phyloP scores from a whole-genome alignment of 306 rosid species.

The Potentilla sterilis region DNA sequence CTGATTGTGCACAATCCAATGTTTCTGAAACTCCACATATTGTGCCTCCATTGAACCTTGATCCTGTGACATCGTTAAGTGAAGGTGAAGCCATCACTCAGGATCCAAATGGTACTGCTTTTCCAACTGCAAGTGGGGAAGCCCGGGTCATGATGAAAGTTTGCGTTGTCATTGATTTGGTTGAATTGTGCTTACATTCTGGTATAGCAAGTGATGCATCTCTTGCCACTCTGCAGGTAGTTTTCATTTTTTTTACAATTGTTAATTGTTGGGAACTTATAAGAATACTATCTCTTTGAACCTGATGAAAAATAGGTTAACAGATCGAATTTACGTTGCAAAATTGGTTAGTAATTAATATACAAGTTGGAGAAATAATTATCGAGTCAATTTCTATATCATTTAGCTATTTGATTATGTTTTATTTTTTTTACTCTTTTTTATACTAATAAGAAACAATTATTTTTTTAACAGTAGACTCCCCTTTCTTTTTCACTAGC shows the following conservation, averaged over 20 bases:
- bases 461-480: background rate
- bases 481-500: background rate
- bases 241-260: background rate
- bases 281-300: background rate
- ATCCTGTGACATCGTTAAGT: slow-evolving; percentile 34
- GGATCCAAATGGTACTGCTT: slow-evolving; percentile 39
- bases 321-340: background rate
- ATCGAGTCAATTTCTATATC: background rate
- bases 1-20: slow-evolving; percentile 87
- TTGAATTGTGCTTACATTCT: slow-evolving; percentile 70
- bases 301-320: background rate
- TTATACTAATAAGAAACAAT: background rate
- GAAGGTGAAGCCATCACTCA: slow-evolving; percentile 37
- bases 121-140: slow-evolving; percentile 40
- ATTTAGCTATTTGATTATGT: background rate
- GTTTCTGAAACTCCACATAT: slow-evolving; percentile 71
- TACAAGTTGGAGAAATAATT: background rate
- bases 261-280: background rate
- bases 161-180: slow-evolving; percentile 61
- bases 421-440: background rate
- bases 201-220: slow-evolving; percentile 73
- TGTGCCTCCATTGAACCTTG: slow-evolving; percentile 56
- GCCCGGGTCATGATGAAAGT: slow-evolving; percentile 53
- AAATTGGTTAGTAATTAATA: background rate
- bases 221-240: slow-evolving; percentile 92